Conservation (phyloP, 1,284 basidiomycete genomes). For the Ceratobasidium theobromae region DNA sequence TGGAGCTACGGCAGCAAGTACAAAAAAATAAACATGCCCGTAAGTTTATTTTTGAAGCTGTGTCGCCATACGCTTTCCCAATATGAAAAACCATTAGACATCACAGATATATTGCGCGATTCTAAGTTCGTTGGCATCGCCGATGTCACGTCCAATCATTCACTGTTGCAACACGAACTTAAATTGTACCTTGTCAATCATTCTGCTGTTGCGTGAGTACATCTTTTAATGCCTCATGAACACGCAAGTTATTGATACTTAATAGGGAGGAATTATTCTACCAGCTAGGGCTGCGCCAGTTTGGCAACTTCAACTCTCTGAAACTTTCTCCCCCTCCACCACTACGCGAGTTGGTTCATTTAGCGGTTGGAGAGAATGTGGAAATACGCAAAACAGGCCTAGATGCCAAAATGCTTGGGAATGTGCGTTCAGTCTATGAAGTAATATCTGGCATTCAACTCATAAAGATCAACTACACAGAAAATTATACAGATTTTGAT, state of each 20-base stretch:
- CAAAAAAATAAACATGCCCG: conserved; percentile 66
- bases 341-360: conserved; percentile 67
- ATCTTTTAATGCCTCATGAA: conserved; percentile 14
- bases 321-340: conserved; percentile 81
- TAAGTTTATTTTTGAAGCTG: too few relatives aligned
- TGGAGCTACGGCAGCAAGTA: conserved; percentile 63
- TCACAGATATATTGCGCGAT: conserved; percentile 81
- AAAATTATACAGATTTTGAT: conserved; percentile 61
- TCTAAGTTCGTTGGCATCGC: conserved; percentile 95
- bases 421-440: conserved; percentile 54
- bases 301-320: conserved; percentile 77
- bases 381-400: conserved; percentile 43
- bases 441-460: not conserved
- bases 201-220: conserved; percentile 69
- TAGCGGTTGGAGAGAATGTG: conserved; percentile 76
- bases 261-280: conserved; percentile 91
- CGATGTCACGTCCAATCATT: conserved; percentile 71
- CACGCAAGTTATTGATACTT: not conserved
- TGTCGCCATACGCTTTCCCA: too few relatives aligned
- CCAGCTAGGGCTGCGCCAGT: conserved; percentile 89
- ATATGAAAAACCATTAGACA: too few relatives aligned
- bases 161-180: conserved; percentile 85
- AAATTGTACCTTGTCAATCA: conserved; percentile 90
- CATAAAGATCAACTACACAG: conserved; percentile 44
- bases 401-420: conserved; percentile 56